A percentile compares a stretch with the other conserved stretches of the same genome.
Evolutionary conservation across 768 basidiomycete species (phyloP).

Genomic region (Kondoa subrosea): DNA sequence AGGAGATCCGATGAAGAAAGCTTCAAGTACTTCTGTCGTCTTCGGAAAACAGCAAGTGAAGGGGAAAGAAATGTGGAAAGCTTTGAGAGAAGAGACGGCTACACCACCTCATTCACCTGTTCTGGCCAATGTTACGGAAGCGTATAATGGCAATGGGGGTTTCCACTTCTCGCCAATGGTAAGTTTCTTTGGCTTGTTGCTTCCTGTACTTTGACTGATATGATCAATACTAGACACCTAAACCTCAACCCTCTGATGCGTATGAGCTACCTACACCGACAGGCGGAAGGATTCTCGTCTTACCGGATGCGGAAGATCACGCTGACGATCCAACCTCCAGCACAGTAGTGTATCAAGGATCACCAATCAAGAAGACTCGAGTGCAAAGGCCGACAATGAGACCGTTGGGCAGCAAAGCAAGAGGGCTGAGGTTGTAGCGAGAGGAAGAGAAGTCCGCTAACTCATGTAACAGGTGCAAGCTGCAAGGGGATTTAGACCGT

Average conservation of each 20-base stretch:
- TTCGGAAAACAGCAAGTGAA: neutral
- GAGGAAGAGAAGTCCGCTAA: too few species aligned
- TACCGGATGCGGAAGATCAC: neutral
- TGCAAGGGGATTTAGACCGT: too few species aligned
- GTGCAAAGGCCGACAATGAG: neutral
- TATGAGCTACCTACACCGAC: neutral
- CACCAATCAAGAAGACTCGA: slow-evolving; percentile 1
- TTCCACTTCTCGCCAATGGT: neutral
- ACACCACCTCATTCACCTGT: neutral
- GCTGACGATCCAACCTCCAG: neutral
- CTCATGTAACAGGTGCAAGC: too few species aligned
- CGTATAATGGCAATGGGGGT: neutral
- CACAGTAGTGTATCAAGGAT: neutral
- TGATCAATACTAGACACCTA: neutral
- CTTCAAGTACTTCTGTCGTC: neutral
- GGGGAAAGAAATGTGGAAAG: neutral
- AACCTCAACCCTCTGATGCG: neutral
- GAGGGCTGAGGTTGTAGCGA: neutral
- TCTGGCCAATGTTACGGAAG: slow-evolving; percentile 1
- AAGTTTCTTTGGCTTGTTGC: neutral
- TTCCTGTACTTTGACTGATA: neutral
- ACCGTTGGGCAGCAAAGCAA: neutral
- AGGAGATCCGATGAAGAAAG: neutral
- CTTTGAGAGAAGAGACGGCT: neutral
- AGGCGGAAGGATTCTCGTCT: neutral